Evolutionary conservation across 2,329 filamentous ascomycete genomes (phyloP).

Genomic region (Fusarium haematococcum): DNA sequence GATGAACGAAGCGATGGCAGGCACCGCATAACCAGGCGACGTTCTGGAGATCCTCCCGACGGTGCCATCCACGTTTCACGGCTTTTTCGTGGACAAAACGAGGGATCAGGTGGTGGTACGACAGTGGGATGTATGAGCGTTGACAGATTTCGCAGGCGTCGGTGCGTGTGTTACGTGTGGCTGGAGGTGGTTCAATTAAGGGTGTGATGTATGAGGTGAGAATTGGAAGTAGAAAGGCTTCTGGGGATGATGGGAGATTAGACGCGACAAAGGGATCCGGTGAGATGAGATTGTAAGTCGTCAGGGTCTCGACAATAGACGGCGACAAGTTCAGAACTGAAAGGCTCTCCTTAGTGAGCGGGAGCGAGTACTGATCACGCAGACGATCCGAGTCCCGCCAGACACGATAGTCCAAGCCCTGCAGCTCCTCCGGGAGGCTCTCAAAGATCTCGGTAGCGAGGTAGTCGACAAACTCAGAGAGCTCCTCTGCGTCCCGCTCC

Average conservation of each 20-base stretch:
- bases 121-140: conserved; percentile 79
- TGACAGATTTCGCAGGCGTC: conserved; percentile 80
- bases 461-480: conserved; percentile 86
- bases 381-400: conserved; percentile 59
- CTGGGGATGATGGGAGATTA: conserved; percentile 52
- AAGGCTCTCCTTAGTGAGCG: conserved; percentile 66
- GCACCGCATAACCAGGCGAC: conserved; percentile 89
- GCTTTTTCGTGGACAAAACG: conserved; percentile 80
- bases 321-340: conserved; percentile 64
- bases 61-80: conserved; percentile 83
- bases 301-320: conserved; percentile 73
- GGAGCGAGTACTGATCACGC: conserved; percentile 66
- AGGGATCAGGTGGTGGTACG: conserved; percentile 91
- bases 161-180: conserved; percentile 68
- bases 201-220: conserved; percentile 71
- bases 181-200: conserved; percentile 71
- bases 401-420: conserved; percentile 69
- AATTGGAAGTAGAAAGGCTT: conserved; percentile 72
- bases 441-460: conserved; percentile 77
- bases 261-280: conserved; percentile 50
- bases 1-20: conserved; percentile 86
- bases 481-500: conserved; percentile 67
- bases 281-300: conserved; percentile 73
- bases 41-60: conserved; percentile 78
- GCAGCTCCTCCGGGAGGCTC: conserved; percentile 70